Base-by-base conservation (phyloP, 345 rosid genomes). In the Erodium maritimum region DNA sequence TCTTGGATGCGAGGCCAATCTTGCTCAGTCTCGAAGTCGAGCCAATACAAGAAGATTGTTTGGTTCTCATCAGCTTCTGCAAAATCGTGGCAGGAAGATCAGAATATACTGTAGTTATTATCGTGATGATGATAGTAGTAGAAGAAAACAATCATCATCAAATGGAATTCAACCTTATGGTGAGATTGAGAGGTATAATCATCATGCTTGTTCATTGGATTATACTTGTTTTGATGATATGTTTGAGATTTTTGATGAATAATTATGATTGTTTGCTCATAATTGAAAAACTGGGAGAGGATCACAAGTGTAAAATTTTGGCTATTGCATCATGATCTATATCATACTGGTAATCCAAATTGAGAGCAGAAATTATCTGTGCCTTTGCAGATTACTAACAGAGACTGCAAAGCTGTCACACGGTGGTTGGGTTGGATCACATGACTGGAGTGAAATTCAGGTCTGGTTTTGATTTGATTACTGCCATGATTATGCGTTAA, bases 341-440 rank as follows among this genome's bases (percentile, higher is more conserved):
- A 19, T 21, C 60, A 2, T 3, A 0, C 14, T 57, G 7, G 1
- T 0, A 0, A 13, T 57, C 23, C 18, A 37, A 21, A 46, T 16
- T 42, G 48, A 3, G 48, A 22, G 42, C 19, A 10, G 24, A 13
- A 13, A 17, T 24, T 24, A 42, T 37, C 18, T 51, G 34, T 33
- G 23, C 12, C 14, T 45, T 59, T 71, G 59, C 82, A 91, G 98
- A 71, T 71, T 93, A 61, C 75, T 93, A 9, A 89, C 95, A 0
- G 99, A 93, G 69, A 82, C 90, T 54, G 91, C 81, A 21, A 75
- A 77, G 65, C 91, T 83, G 65, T 85, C 95, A 23, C 96, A 93
- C 65, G 80, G 67, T 62, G 69, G 78, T 60, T 82, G 80, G 83
- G 73, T 76, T 59, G 78, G 72, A 63, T 76, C 85, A 17, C 68